Percentiles rank a stretch among this genome's conserved stretches.
Conservation (phyloP, 2,329 filamentous ascomycete genomes). For the Helotiales sp. region DNA sequence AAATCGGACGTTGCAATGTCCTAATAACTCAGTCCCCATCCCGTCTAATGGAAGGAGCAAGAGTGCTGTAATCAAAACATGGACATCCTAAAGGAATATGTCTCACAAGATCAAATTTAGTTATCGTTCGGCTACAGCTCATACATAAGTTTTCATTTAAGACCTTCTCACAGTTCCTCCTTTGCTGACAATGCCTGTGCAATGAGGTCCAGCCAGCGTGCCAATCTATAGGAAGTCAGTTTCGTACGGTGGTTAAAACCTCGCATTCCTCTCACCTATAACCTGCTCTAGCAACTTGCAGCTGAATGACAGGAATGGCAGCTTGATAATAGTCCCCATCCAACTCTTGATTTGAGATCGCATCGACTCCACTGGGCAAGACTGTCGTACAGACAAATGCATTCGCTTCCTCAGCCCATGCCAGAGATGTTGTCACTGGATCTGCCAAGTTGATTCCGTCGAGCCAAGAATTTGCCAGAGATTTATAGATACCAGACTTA, state of each 20-base stretch:
- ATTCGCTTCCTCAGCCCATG: constrained; percentile 66
- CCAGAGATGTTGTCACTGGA: constrained; percentile 54
- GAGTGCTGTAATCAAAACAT: no score
- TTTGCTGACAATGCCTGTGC: constrained; percentile 37
- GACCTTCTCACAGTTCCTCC: constrained; percentile 19
- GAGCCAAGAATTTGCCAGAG: constrained; percentile 54
- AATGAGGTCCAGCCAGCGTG: constrained; percentile 65
- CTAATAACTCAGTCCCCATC: no score
- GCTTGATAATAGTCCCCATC: constrained; percentile 62
- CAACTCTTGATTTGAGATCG: constrained; percentile 60
- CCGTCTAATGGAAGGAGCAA: no score
- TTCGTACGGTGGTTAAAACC: background rate
- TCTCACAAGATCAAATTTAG: no score
- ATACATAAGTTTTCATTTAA: no score
- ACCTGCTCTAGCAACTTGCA: constrained; percentile 67
- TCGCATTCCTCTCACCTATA: constrained; percentile 44
- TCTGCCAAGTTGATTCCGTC: constrained; percentile 55
- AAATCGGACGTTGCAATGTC: background rate
- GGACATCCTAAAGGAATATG: no score
- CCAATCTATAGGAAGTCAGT: constrained; percentile 43
- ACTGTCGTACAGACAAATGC: constrained; percentile 61
- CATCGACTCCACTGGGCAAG: constrained; percentile 59
- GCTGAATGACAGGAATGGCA: constrained; percentile 63
- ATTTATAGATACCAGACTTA: constrained; percentile 53
- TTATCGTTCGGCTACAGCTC: no score